Conservation (phyloP, 805 yeast species). For the Grigorovia jiainica region DNA sequence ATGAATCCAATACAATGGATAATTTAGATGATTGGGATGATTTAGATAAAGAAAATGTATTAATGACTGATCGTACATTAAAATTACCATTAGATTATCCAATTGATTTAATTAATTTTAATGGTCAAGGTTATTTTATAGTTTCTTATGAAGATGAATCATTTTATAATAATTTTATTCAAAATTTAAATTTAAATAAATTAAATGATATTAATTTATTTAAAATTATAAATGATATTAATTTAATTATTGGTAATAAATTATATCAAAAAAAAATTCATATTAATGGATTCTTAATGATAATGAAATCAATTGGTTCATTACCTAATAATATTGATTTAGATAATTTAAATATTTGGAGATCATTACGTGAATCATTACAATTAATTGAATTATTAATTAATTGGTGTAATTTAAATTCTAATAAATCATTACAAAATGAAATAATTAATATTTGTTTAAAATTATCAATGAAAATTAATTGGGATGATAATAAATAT, state of each 20-base stretch:
- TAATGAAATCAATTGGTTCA: constrained; percentile 14
- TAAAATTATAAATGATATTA: constrained; percentile 29
- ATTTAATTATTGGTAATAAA: constrained; percentile 23
- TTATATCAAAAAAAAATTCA: constrained; percentile 19
- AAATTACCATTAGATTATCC: constrained; percentile 8
- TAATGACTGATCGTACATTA: constrained; percentile 24
- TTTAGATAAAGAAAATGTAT: constrained; percentile 13
- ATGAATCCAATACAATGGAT: too few relatives aligned
- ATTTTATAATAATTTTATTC: constrained; percentile 21
- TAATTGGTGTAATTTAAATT: background rate
- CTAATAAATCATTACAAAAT: background rate
- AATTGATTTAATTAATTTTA: constrained; percentile 15
- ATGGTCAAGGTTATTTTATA: constrained; percentile 36
- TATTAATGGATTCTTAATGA: constrained; percentile 20
- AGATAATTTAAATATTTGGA: constrained; percentile 9
- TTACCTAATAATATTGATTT: background rate
- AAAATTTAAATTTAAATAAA: constrained; percentile 10
- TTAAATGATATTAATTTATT: constrained; percentile 23
- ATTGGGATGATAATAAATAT: background rate
- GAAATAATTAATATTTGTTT: background rate
- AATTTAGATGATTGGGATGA: constrained; percentile 7
- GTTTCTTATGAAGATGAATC: constrained; percentile 35
- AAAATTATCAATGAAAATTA: background rate
- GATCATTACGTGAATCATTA: constrained; percentile 15
- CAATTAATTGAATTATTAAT: background rate